Conservation (phyloP, 164 flowering plant species). For the Tetrastigma voinierianum region DNA sequence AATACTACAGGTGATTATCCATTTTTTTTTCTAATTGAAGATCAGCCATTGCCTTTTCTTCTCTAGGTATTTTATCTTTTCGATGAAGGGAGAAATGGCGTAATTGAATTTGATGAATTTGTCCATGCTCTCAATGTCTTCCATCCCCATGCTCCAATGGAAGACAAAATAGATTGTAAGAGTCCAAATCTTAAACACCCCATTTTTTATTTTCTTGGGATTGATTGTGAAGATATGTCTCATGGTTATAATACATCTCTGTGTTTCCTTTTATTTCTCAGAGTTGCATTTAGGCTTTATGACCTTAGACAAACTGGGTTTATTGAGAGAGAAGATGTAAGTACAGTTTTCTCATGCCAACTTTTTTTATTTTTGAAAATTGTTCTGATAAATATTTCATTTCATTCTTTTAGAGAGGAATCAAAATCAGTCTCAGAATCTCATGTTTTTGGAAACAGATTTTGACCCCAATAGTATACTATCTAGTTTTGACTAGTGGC, state of each 20-base stretch:
- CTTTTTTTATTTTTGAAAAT: no score
- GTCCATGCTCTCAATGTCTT: conserved; percentile 34
- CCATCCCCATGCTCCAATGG: conserved; percentile 35
- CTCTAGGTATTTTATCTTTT: conserved; percentile 38
- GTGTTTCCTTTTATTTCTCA: conserved; percentile 7
- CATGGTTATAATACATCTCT: not conserved
- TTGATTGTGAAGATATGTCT: not conserved
- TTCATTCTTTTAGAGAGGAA: no score
- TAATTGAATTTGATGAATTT: conserved; percentile 42
- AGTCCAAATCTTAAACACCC: not conserved
- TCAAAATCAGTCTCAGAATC: no score
- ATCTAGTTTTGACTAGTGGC: no score
- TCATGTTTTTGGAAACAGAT: no score
- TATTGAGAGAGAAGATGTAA: conserved; percentile 35
- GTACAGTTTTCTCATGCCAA: conserved; percentile 3
- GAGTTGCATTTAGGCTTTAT: conserved; percentile 38
- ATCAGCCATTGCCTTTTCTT: not conserved
- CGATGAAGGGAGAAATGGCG: conserved; percentile 40
- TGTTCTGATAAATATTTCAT: no score
- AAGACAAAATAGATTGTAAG: conserved; percentile 38
- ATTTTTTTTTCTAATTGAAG: no score
- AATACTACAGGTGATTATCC: no score
- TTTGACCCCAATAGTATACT: no score
- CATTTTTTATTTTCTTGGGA: not conserved
- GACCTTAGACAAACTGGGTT: conserved; percentile 38